Base-by-base conservation (phyloP, 2,329 filamentous ascomycete species). In the Fusarium nurragi region DNA sequence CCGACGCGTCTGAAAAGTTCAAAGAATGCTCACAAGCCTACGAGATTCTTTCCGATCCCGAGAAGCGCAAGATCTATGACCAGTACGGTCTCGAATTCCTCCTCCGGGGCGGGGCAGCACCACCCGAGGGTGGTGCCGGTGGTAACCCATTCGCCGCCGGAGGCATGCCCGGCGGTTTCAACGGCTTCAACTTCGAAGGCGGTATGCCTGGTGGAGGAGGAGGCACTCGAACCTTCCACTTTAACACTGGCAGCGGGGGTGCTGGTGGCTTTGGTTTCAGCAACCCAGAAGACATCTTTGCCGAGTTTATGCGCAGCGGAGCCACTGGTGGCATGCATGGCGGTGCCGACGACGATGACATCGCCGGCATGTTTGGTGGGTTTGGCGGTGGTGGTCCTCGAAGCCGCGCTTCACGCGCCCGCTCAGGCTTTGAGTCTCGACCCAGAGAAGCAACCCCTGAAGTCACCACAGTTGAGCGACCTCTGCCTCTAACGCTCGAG, bases 21-120 rank as follows among this genome's bases (percentile, higher is more conserved):
- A 99, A 99, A 81, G 95, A 98, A 77, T 91, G 93, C 67, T 97
- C 93, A 2, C 94, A 98, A 81, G 95, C 95, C 55, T 99, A 97
- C 81, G 95, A 99, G 80, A 97, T 99, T 71, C 88, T 99, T 4
- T 97, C 93, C 62, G 95, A 99, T 73, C 94, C 94, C 60, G 94
- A 98, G 76, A 99, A 98, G 81, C 90, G 95, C 73, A 95, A 97
- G 78, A 89, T 90, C 38, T 99, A 99, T 77, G 95, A 99, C 77
- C 90, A 94, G 75, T 97, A 90, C 78, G 95, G 95, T 64, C 89
- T 98, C 62, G 95, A 98, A 73, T 97, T 94, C 80, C 85, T 99
- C 48, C 84, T 97, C 28, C 90, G 90, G 46, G 94, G 94, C 45
- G 93, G 92, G 26, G 83, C 85, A 46, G 81, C 86, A 10, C 88